Conservation (phyloP, 495 filamentous ascomycete species). For the Choiromyces venosus region DNA sequence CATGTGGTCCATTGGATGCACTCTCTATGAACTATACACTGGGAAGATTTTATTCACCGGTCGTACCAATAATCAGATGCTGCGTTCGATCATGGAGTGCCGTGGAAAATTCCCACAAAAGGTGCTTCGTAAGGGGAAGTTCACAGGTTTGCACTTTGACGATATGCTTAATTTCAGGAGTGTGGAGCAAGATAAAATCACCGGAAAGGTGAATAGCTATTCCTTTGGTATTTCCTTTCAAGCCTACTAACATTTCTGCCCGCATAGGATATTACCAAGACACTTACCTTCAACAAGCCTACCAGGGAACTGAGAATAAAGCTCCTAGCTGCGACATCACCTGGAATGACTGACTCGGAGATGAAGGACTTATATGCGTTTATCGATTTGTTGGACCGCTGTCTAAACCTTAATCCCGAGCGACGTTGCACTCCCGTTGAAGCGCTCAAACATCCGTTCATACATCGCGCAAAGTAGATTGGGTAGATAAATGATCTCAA, state of each 20-base stretch:
- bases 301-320: slow-evolving; percentile 74
- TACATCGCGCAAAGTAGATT: slow-evolving; percentile 43
- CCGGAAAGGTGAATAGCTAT: slow-evolving; percentile 59
- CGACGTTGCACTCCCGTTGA: slow-evolving; percentile 81
- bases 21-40: slow-evolving; percentile 92
- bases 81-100: slow-evolving; percentile 90
- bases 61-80: slow-evolving; percentile 95
- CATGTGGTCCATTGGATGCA: slow-evolving; percentile 96
- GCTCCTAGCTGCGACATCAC: slow-evolving; percentile 63
- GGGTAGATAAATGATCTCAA: not conserved
- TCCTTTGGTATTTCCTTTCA: not conserved
- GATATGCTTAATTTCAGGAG: slow-evolving; percentile 80
- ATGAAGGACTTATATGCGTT: slow-evolving; percentile 73
- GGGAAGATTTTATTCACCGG: slow-evolving; percentile 96
- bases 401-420: slow-evolving; percentile 85
- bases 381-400: slow-evolving; percentile 78
- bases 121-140: slow-evolving; percentile 69
- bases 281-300: slow-evolving; percentile 70
- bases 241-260: slow-evolving; percentile 23
- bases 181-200: slow-evolving; percentile 75
- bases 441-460: slow-evolving; percentile 83
- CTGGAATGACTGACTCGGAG: slow-evolving; percentile 65
- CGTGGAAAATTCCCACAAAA: slow-evolving; percentile 87
- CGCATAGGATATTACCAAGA: slow-evolving; percentile 57
- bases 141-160: slow-evolving; percentile 75